Base-by-base conservation (phyloP, 129 eudicot genomes). In the Logfia minima region DNA sequence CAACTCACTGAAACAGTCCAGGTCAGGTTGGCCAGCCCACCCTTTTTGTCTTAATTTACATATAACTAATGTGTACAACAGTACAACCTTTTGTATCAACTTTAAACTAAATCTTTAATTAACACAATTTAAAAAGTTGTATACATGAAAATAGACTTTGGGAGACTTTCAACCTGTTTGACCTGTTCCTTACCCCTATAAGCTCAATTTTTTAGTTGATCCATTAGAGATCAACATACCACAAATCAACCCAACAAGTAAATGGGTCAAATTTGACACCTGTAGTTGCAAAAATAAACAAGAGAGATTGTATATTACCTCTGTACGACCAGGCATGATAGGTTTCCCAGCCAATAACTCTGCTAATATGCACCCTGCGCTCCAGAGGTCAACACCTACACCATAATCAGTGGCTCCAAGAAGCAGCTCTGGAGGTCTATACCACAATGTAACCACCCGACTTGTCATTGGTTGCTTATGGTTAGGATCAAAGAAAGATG, bases 361-460 rank as follows among this genome's bases (percentile, higher is more conserved):
- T 1, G 92, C 92, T 71, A 92, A 68, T 72, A 89, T 92, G 86
- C 92, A 91, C 13, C 97, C 95, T 51, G 90, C 89, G 59, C 97
- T 90, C 98, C 98, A 93, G 7, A 93, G 84, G 77, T 93, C 98
- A 71, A 93, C 81, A 4, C 98, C 97, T 48, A 90, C 97, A 77
- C 98, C 96, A 66, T 93, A 93, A 68, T 93, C 88, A 51, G 98
- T 93, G 80, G 96, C 91, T 61, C 98, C 98, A 64, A 93, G 93
- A 84, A 93, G 97, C 55, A 93, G 96, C 86, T 93, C 98, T 0
- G 98, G 98, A 21, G 98, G 98, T 77, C 98, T 83, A 77, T 93
- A 93, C 98, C 98, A 93, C 62, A 93, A 78, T 21, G 98, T 93
- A 72, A 93, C 97, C 70, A 93, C 98, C 61, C 98, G 88, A 65